Conservation (phyloP, 176 grass and related monocot species). For the Metroxylon sagu region DNA sequence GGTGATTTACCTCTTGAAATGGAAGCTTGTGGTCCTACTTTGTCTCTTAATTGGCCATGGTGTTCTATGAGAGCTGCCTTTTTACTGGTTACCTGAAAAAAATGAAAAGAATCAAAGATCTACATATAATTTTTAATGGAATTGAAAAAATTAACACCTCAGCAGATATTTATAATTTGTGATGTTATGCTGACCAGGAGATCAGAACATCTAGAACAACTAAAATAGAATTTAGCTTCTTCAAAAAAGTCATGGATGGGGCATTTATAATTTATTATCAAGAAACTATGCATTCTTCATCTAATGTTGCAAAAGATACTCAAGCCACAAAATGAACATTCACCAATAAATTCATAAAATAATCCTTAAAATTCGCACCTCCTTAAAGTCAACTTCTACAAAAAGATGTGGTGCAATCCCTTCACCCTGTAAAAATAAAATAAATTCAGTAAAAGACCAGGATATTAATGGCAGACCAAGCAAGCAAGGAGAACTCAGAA, state of each 20-base stretch:
- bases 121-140: neutral
- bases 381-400: slow-evolving; percentile 93
- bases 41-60: slow-evolving; percentile 74
- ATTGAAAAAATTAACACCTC: too few relatives aligned
- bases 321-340: too few relatives aligned
- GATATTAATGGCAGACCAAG: neutral
- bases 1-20: slow-evolving; percentile 61
- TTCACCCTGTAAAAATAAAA: slow-evolving; percentile 48
- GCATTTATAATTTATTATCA: too few relatives aligned
- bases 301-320: too few relatives aligned
- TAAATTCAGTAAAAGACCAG: neutral
- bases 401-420: slow-evolving; percentile 80
- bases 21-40: slow-evolving; percentile 65
- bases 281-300: too few relatives aligned
- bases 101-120: slow-evolving; percentile 10
- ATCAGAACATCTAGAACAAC: too few relatives aligned
- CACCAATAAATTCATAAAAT: neutral
- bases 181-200: too few relatives aligned
- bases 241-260: too few relatives aligned
- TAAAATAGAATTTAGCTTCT: too few relatives aligned
- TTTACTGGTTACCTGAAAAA: slow-evolving; percentile 87
- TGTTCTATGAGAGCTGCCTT: slow-evolving; percentile 87
- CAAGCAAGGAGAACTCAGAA: neutral
- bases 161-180: too few relatives aligned
- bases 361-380: slow-evolving; percentile 43